Evolutionary conservation across 2,329 filamentous ascomycete species (phyloP), one percentile per base, ranked within the genome.

Genomic region (Laburnicola sp.): DNA sequence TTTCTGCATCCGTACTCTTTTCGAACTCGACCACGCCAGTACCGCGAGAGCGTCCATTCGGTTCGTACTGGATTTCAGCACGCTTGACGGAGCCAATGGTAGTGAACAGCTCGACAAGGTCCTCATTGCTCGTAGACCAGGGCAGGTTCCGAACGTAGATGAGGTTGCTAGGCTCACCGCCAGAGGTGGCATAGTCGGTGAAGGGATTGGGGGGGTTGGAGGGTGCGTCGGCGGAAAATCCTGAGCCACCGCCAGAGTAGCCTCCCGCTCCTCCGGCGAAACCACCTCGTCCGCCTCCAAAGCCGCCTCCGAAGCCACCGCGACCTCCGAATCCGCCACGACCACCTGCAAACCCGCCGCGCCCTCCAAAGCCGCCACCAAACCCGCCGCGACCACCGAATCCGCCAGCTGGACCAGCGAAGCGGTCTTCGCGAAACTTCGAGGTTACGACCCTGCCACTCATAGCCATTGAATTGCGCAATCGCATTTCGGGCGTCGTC

Each of bases 31-130:
- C 94, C n/a, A 99, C 94, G 70, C 94, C 94, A 52, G 89, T 94
- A 58, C 94, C 94, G 58, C 91, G 88, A 53, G 94, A 99, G 64
- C 94, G 89, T 39, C 94, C 94, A 67, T 95, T 97, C 3, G 90
- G 88, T 74, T 99, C 94, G 69, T 99, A 97, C 75, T 99, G 94
- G 50, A 99, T 97, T 76, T 99, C 94, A n/a, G 94, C 94, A 66
- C 94, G 91, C 67, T 97, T 91, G 53, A 99, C 94, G 74, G 96
- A 96, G 58, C 94, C 94, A 68, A 99, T 99, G 8, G 94, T 99
- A 16, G 89, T 92, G 79, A 99, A 99, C 21, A 99, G 82, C 72
- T 99, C 94, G 50, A 97, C 85, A 25, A 99, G 80, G 74, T 99
- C 94, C 57, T 99, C 94, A 70, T 99, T 97, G 79, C 92, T 97